Conservation (phyloP, 345 rosid genomes). For the Erucastrum elatum region DNA sequence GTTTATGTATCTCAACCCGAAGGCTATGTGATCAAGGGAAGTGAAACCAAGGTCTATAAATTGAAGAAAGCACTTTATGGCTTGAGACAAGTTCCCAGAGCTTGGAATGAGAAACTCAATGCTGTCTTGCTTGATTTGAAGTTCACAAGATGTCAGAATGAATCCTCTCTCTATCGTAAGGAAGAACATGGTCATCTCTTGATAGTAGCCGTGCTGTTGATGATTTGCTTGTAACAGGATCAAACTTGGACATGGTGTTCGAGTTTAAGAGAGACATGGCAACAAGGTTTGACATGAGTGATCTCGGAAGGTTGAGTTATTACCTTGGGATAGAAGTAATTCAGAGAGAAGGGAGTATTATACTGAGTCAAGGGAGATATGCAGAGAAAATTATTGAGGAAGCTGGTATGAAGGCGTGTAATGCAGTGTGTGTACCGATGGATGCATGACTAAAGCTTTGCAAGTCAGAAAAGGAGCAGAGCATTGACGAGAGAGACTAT, state of each 20-base stretch:
- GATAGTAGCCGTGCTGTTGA: background rate
- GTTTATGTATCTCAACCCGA: background rate
- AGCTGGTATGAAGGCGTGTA: too few relatives aligned
- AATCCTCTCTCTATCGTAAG: background rate
- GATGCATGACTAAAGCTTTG: too few relatives aligned
- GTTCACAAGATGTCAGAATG: background rate
- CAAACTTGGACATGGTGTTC: background rate
- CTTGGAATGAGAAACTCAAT: background rate
- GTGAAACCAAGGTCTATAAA: background rate
- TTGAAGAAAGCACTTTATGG: background rate
- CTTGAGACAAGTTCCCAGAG: background rate
- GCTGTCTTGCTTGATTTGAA: background rate
- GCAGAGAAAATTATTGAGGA: too few relatives aligned
- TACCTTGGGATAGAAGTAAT: too few relatives aligned
- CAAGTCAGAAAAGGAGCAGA: too few relatives aligned
- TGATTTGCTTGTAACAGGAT: background rate
- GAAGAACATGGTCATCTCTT: background rate
- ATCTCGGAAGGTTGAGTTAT: too few relatives aligned
- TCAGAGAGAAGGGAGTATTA: too few relatives aligned
- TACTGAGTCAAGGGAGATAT: too few relatives aligned
- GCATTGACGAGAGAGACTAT: too few relatives aligned
- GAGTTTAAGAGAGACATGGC: background rate
- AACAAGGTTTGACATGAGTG: background rate
- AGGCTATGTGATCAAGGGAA: background rate
- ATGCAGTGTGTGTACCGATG: too few relatives aligned